A percentile compares a stretch with the other conserved stretches of the same genome.
These are phyloP conservation scores for Globisporangium radiosum DNA, from an alignment of 352 stramenopile genomes.

Conservation along the genomic window DNA sequence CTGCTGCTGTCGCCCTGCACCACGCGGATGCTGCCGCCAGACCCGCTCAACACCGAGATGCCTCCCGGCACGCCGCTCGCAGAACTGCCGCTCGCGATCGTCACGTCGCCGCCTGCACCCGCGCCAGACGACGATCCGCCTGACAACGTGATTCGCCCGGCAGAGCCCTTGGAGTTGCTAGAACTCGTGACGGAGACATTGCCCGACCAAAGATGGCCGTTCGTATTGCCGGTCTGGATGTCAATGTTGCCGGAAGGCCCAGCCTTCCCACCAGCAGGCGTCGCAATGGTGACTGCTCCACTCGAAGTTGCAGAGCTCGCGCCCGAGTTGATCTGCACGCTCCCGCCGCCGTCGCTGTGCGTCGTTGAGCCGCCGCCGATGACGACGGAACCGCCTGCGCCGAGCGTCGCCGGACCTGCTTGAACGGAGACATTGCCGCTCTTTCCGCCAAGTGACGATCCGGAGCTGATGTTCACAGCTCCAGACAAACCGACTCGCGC, in stretches of 20 bases:
- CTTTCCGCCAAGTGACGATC: conserved; percentile 34
- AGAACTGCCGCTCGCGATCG: conserved; percentile 17
- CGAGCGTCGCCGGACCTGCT: conserved; percentile 38
- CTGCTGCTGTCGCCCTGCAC: conserved; percentile 5
- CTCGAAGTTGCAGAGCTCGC: conserved; percentile 46
- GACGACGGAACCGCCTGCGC: conserved; percentile 37
- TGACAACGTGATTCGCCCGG: conserved; percentile 53
- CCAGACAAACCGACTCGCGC: conserved; percentile 50
- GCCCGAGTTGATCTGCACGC: conserved; percentile 43
- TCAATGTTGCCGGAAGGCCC: conserved; percentile 68
- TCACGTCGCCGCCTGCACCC: conserved; percentile 20
- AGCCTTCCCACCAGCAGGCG: conserved; percentile 47
- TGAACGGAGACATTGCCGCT: conserved; percentile 47
- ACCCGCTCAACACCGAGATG: neutral
- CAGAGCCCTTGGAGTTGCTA: conserved; percentile 31
- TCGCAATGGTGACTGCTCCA: conserved; percentile 35
- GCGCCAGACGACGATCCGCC: conserved; percentile 13
- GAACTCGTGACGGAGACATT: conserved; percentile 67
- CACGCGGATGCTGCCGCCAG: neutral
- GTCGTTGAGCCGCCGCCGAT: conserved; percentile 39
- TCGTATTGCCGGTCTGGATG: conserved; percentile 58
- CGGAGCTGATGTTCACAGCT: conserved; percentile 63
- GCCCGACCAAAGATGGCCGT: conserved; percentile 39
- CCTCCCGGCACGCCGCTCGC: neutral
- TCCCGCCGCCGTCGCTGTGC: conserved; percentile 38